These are phyloP conservation scores for Mycena vitilis DNA, from an alignment of 768 basidiomycete genomes.

Conservation along the genomic window DNA sequence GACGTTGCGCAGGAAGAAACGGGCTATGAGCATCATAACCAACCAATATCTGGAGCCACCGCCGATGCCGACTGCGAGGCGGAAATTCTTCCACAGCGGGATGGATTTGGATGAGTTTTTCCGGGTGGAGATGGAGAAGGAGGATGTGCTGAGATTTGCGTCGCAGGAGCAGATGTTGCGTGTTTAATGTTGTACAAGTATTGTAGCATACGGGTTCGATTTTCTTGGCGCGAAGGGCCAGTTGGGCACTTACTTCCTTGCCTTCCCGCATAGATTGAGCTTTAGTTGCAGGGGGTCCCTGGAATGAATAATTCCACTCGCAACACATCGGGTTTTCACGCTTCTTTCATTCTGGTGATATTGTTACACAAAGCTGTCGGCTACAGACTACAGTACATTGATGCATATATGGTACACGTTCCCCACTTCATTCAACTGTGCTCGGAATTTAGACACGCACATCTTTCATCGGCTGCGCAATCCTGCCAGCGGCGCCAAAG, in stretches of 20 bases:
- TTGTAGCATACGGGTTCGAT: background rate
- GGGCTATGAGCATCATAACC: constrained; percentile 78
- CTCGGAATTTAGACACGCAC: constrained; percentile 13
- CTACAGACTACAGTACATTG: background rate
- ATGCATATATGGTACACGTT: background rate
- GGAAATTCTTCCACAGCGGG: constrained; percentile 69
- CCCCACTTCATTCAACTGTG: no score
- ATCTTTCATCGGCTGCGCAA: constrained; percentile 61
- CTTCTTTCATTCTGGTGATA: no score
- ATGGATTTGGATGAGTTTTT: constrained; percentile 21
- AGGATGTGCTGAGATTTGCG: constrained; percentile 18
- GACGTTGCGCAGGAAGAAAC: constrained; percentile 48
- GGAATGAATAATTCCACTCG: no score
- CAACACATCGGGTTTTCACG: no score
- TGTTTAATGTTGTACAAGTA: background rate
- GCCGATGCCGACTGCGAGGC: constrained; percentile 47
- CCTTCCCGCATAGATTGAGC: no score
- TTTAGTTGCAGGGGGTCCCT: no score
- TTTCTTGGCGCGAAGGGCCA: background rate
- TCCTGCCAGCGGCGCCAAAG: constrained; percentile 61
- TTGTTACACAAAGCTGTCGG: no score
- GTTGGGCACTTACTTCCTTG: no score
- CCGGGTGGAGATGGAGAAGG: constrained; percentile 17
- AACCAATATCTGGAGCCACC: constrained; percentile 63
- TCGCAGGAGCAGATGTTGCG: constrained; percentile 9